Percentiles rank a stretch among this genome's conserved stretches.
phyloP scores from a whole-genome alignment of 176 grass and related monocot genomes.

The Carex scoparia region DNA sequence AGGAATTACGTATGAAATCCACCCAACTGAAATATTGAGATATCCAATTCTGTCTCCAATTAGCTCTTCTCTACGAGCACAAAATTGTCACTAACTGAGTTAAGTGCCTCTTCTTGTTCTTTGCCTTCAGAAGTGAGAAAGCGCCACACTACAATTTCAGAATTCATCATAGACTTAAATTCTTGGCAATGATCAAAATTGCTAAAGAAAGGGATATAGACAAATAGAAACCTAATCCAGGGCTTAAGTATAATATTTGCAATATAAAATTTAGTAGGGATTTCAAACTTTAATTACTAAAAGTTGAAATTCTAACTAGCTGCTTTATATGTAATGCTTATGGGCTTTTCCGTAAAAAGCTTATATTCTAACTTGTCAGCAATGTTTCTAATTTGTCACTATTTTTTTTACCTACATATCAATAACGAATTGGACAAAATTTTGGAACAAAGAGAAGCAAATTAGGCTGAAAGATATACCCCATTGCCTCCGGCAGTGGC shows the following conservation, averaged over 20 bases:
- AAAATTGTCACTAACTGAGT: slow-evolving; percentile 17
- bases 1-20: neutral
- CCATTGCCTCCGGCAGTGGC: neutral
- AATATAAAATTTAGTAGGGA: neutral
- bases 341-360: neutral
- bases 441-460: neutral
- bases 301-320: neutral
- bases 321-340: neutral
- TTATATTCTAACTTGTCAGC: neutral
- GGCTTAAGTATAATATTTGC: neutral
- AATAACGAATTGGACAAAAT: neutral
- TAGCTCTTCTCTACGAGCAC: slow-evolving; percentile 20
- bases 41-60: slow-evolving; percentile 25
- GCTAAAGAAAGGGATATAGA: neutral
- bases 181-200: neutral
- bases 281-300: neutral
- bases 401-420: neutral
- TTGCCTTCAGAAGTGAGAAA: slow-evolving; percentile 19
- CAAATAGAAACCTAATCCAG: neutral
- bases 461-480: neutral
- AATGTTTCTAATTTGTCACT: neutral
- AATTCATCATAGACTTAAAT: neutral
- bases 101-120: slow-evolving; percentile 24
- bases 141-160: slow-evolving; percentile 7
- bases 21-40: slow-evolving; percentile 13